These are phyloP conservation scores for Amanita inopinata DNA, from an alignment of 768 basidiomycete species.

Conservation along the genomic window DNA sequence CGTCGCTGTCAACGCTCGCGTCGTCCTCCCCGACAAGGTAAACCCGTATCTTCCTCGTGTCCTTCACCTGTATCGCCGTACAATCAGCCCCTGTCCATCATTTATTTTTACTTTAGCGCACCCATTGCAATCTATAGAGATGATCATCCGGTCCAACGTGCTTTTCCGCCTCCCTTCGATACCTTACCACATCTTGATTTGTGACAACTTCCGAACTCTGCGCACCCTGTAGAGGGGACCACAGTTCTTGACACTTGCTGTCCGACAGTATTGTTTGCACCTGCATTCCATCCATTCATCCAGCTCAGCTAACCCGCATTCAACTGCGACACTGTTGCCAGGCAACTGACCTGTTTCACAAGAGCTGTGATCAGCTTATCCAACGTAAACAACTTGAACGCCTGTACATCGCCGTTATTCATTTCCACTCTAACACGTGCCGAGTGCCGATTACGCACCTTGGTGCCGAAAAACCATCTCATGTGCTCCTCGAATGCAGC, in stretches of 20 bases:
- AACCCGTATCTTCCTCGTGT: slow-evolving; percentile 45
- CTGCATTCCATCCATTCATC: no score
- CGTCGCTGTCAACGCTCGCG: slow-evolving; percentile 52
- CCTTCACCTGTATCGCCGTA: slow-evolving; percentile 36
- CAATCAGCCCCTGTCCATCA: slow-evolving; percentile 12
- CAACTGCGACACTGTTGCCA: background rate
- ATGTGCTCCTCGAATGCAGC: slow-evolving; percentile 92
- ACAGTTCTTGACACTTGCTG: slow-evolving; percentile 78
- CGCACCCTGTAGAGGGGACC: slow-evolving; percentile 61
- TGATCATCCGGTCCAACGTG: slow-evolving; percentile 69
- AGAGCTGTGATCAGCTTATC: slow-evolving; percentile 87
- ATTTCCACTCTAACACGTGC: slow-evolving; percentile 8
- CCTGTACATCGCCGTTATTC: slow-evolving; percentile 40
- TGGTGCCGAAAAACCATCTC: slow-evolving; percentile 88
- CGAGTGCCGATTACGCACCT: slow-evolving; percentile 34
- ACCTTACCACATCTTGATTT: slow-evolving; percentile 61
- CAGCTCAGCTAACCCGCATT: no score
- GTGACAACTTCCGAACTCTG: slow-evolving; percentile 43
- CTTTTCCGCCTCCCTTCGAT: slow-evolving; percentile 71
- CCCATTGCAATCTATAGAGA: slow-evolving; percentile 75
- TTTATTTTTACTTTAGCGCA: slow-evolving; percentile 25
- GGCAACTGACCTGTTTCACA: slow-evolving; percentile 73
- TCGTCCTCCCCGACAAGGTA: slow-evolving; percentile 54
- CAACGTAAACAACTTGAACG: slow-evolving; percentile 86
- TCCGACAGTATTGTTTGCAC: slow-evolving; percentile 83